Percentiles rank a stretch among this genome's conserved stretches.
Conservation (phyloP, 1,284 basidiomycete genomes). For the Ustilago cynodontis region DNA sequence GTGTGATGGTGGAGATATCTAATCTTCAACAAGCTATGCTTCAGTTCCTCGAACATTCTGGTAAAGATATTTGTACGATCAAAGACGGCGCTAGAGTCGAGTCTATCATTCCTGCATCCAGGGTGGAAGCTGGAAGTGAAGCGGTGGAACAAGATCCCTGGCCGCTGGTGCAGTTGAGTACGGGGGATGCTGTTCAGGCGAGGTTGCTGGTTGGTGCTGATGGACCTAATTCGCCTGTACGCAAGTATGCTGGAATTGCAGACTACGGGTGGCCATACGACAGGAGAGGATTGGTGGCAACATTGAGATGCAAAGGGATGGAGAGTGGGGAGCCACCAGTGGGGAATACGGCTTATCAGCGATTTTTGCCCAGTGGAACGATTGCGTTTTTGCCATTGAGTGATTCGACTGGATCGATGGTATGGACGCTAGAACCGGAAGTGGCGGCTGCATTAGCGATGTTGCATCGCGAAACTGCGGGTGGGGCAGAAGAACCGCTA, state of each 20-base stretch:
- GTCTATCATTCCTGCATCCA: conserved; percentile 72
- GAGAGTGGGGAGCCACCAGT: conserved; percentile 47
- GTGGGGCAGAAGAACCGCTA: conserved; percentile 74
- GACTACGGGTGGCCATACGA: conserved; percentile 94
- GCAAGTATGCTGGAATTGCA: conserved; percentile 84
- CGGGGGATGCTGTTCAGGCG: conserved; percentile 20
- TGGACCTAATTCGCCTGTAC: conserved; percentile 93
- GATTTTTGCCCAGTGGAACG: conserved; percentile 94
- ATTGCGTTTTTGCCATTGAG: conserved; percentile 81
- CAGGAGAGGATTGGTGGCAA: conserved; percentile 90
- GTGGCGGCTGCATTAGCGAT: conserved; percentile 81
- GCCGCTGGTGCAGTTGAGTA: conserved; percentile 36
- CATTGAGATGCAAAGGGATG: conserved; percentile 73
- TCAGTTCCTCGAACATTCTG: conserved; percentile 48
- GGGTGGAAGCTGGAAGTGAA: conserved; percentile 50
- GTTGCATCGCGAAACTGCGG: conserved; percentile 72
- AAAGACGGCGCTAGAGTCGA: conserved; percentile 79
- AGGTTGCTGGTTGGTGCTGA: conserved; percentile 86
- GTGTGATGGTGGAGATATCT: conserved; percentile 65
- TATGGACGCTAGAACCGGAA: conserved; percentile 90
- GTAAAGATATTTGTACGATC: conserved; percentile 70
- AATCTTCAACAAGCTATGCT: conserved; percentile 69
- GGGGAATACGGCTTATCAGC: conserved; percentile 82
- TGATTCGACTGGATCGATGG: conserved; percentile 83
- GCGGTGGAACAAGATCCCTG: conserved; percentile 65